Base-by-base conservation (phyloP, 1,139 yeast genomes). In the Lipomyces yarrowii region DNA sequence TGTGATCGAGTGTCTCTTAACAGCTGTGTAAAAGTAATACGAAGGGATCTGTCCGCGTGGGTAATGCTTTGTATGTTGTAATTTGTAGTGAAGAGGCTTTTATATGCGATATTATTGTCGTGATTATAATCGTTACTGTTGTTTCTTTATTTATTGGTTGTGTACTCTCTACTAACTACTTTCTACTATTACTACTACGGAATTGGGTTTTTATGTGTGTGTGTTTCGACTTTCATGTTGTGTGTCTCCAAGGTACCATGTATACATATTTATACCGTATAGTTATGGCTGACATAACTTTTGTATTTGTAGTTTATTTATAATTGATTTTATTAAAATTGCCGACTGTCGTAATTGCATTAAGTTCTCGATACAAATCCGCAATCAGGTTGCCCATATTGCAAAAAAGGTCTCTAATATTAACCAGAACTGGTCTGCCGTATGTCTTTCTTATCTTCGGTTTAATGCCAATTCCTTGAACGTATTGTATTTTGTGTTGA, bases 251-350 rank as follows among this genome's bases (percentile, higher is more conserved):
- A n/a, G 55, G n/a, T 35, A 39, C 39, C 32, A 18, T 39, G 53
- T 30, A 53, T 51, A 35, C 39, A 37, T 56, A 35, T 56, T 56
- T 46, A 56, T 46, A 8, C 48, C 39, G n/a, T 51, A 13, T 33
- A 23, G 37, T 32, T 52, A 35, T 56, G 48, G 10, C 30, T 26
- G 33, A 13, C 48, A 56, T 39, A 54, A 42, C 52, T 56, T 58
- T 56, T 56, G 54, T 46, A 60, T 60, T 60, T 60, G 61, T 58
- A 58, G 42, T 52, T 62, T 58, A 42, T 39, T 58, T 37, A 54
- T 39, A 32, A 39, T 54, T 30, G 46, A 32, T 51, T 26, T 63
- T 26, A 26, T 48, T 59, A 46, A 42, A 42, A 42, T 42, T 18
- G 23, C 48, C 8, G 21, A 42, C n/a, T 42, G 48, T n/a, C 48